Percentiles rank a stretch among this genome's conserved stretches.
These are phyloP conservation scores for Clathrospora elynae DNA, from an alignment of 2,329 filamentous ascomycete species.

Conservation along the genomic window DNA sequence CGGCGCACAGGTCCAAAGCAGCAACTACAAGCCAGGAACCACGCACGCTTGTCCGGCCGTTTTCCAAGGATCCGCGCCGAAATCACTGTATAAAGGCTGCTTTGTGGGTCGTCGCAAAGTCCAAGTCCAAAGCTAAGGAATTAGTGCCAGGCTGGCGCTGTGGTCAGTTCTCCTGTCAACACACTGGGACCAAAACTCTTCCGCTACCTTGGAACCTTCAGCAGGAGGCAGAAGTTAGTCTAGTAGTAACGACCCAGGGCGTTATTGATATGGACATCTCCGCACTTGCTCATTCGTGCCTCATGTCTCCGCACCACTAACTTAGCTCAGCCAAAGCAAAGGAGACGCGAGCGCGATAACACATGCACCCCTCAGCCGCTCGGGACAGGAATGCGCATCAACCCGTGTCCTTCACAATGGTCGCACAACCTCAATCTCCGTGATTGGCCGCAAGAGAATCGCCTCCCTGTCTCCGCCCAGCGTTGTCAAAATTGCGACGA, in stretches of 20 bases:
- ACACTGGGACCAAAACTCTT: too few species aligned
- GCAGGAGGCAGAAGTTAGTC: too few species aligned
- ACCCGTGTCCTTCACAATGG: slow-evolving; percentile 3
- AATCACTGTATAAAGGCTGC: slow-evolving; percentile 28
- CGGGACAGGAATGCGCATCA: slow-evolving; percentile 1
- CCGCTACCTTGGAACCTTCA: too few species aligned
- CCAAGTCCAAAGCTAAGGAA: slow-evolving; percentile 9
- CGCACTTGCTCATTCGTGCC: slow-evolving; percentile 1
- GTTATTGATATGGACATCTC: too few species aligned
- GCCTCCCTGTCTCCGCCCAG: slow-evolving; percentile 6
- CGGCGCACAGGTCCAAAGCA: slow-evolving; percentile 18
- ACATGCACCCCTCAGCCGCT: slow-evolving; percentile 4
- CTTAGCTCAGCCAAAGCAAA: too few species aligned
- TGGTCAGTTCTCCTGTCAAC: slow-evolving; percentile 19
- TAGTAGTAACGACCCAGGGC: too few species aligned
- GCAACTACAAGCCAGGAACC: slow-evolving; percentile 19
- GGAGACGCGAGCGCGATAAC: slow-evolving; percentile 4
- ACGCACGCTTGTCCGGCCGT: slow-evolving; percentile 19
- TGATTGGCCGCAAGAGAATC: slow-evolving; percentile 17
- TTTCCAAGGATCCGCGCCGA: slow-evolving; percentile 22
- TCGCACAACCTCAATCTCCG: slow-evolving; percentile 8
- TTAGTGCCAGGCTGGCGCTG: slow-evolving; percentile 15
- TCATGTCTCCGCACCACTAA: too few species aligned
- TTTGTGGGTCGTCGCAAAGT: slow-evolving; percentile 16
- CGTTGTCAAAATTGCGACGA: slow-evolving; percentile 2